A percentile compares a stretch with the other conserved stretches of the same genome.
phyloP scores from a whole-genome alignment of 169 alveolate species.

The Plasmodium blacklocki region DNA sequence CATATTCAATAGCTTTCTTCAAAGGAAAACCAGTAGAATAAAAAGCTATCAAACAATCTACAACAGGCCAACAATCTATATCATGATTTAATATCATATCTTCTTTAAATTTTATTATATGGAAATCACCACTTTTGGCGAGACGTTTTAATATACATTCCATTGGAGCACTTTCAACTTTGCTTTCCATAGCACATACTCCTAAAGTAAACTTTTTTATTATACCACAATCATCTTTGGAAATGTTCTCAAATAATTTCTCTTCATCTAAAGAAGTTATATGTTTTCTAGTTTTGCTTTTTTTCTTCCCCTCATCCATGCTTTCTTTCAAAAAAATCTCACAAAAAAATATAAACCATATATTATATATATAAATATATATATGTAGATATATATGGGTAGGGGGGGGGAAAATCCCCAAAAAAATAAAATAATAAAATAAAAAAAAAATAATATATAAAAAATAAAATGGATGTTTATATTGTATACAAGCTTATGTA shows the following conservation, averaged over 20 bases:
- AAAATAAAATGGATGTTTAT: too few relatives aligned
- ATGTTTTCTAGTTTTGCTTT: constrained; percentile 34
- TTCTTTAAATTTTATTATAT: constrained; percentile 88
- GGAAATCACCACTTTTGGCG: constrained; percentile 88
- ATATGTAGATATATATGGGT: too few relatives aligned
- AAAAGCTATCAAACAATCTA: constrained; percentile 93
- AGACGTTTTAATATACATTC: constrained; percentile 86
- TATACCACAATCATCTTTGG: constrained; percentile 75
- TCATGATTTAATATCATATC: constrained; percentile 88
- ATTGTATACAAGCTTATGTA: too few relatives aligned
- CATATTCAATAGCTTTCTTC: constrained; percentile 78
- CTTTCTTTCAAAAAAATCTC: too few relatives aligned
- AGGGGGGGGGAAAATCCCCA: too few relatives aligned
- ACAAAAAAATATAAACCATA: too few relatives aligned
- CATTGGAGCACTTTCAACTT: constrained; percentile 92
- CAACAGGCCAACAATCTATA: constrained; percentile 92
- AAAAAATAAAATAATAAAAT: too few relatives aligned
- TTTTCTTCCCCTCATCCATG: neutral
- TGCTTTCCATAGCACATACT: constrained; percentile 92
- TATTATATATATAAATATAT: too few relatives aligned
- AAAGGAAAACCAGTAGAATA: constrained; percentile 93
- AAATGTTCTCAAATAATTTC: constrained; percentile 60
- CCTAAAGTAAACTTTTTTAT: constrained; percentile 87
- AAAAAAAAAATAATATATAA: too few relatives aligned
- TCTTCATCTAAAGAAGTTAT: constrained; percentile 58